Evolutionary conservation across 192 early-diverging fungal species (phyloP).

Genomic region (Coemansia sp.): DNA sequence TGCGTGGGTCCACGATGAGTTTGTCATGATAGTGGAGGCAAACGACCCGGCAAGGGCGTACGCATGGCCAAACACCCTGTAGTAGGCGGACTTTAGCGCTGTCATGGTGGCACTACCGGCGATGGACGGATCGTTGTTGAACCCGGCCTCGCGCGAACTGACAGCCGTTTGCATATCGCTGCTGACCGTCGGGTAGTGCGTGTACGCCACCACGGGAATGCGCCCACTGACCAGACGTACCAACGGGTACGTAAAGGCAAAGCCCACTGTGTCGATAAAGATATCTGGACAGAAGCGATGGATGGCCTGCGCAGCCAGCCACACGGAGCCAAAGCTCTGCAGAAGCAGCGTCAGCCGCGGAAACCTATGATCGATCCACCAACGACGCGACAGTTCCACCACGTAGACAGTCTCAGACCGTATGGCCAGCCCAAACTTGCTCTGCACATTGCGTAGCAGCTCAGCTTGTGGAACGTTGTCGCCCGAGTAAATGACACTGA

Average conservation of each 20-base stretch:
- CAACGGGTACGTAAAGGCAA: constrained; percentile 90
- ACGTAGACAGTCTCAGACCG: constrained; percentile 60
- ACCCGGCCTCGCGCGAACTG: constrained; percentile 57
- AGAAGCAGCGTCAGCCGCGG: constrained; percentile 78
- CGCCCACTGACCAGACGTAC: constrained; percentile 60
- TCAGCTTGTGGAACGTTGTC: constrained; percentile 58
- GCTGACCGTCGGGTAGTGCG: constrained; percentile 96
- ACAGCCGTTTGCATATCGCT: constrained; percentile 86
- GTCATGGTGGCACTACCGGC: constrained; percentile 56
- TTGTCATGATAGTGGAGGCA: constrained; percentile 85
- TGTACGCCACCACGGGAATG: constrained; percentile 75
- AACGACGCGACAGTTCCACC: constrained; percentile 62
- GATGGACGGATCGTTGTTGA: constrained; percentile 66
- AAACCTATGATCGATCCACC: constrained; percentile 72
- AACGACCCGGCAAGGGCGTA: constrained; percentile 81
- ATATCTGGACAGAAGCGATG: constrained; percentile 69
- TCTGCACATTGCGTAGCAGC: constrained; percentile 55
- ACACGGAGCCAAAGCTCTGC: constrained; percentile 82
- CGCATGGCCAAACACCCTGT: constrained; percentile 68
- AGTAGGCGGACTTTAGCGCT: constrained; percentile 61
- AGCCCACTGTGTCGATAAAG: constrained; percentile 92
- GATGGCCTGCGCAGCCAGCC: constrained; percentile 77
- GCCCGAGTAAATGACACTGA: constrained; percentile 82
- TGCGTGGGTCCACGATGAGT: constrained; percentile 92
- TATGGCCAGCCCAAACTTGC: constrained; percentile 73